Base-by-base conservation (phyloP, 192 early-diverging fungal genomes). In the Coemansia sp. region DNA sequence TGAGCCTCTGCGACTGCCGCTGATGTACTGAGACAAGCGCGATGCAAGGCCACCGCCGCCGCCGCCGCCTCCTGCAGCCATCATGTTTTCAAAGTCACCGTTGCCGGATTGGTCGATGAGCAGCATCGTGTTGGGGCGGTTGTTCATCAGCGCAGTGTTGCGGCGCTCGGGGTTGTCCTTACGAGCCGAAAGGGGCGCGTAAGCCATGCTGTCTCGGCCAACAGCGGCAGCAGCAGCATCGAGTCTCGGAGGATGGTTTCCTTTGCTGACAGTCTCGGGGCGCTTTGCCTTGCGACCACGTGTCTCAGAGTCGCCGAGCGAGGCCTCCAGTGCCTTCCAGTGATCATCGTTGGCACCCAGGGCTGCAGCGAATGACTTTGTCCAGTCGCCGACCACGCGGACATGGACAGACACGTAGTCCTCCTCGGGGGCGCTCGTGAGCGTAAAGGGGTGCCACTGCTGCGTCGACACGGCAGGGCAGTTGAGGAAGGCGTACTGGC, bases 381-480 rank as follows among this genome's bases (percentile, higher is more conserved):
- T 91, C 84, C 84, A 91, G 73, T 90, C 87, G 34, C 89, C 89
- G 9, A 80, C 87, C 9, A 89, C 82, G 58, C 89, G 84, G 41
- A 91, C 88, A 55, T 92, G 90, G 30, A 92, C 63, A 4, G 85
- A 86, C 21, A 88, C 63, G 41, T 87, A 90, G 57, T 84, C 81
- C 57, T 92, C 90, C 64, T 91, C 78, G 8, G 90, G 90, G 18
- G 88, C 85, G 22, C 88, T 90, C 18, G 90, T 91, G 45, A 92
- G 78, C 12, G 90, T 92, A 71, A 92, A 92, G 2, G 90, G 90
- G 56, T 92, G 90, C 89, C 90, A 91, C 69, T 91, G 83, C 67
- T 81, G 81, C 33, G 79, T 67, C 56, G 84, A 81, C 50, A 91
- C 82, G 33, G 87, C 87, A 1, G 90, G 90, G 49, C 88, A 89